Evolutionary conservation across 305 asterid species (phyloP), one percentile per base, ranked within the genome.

Genomic region (Solanum hybrid): DNA sequence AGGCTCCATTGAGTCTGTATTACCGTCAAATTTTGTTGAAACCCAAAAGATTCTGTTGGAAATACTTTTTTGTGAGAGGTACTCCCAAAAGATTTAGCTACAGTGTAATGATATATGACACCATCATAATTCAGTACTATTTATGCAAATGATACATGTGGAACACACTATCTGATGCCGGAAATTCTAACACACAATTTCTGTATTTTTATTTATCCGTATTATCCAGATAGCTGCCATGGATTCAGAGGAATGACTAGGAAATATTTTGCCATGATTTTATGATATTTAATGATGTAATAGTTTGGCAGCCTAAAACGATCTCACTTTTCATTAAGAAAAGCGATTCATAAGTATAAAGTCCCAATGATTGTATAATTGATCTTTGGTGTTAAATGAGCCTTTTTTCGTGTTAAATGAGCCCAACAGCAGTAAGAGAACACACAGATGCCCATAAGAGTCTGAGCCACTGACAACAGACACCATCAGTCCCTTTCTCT

Each of bases 21-120:
- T 92, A 78, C 97, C 99, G 91, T 96, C 98, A 92, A 97, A 97
- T 91, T 95, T 96, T 24, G 98, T 93, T 27, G 98, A 97, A 92
- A 94, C 98, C 99, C 99, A 96, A 92, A 97, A 95, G 89, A 97
- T 95, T 93, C 99, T 97, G 97, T 86, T 84, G 66, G 87, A 90
- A 87, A 89, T 27, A 90, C 42, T 78, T 51, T 34, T 36, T 66
- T 7, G 27, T 32, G 35, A 42, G 78, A 56, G 87, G 22, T 19
- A 56, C 75, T 82, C 72, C 37, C 22, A 56, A 89, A 75, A 76
- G 76, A 89, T 87, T 77, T 75, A 78, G 72, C 79, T 5, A 82
- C 40, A 82, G 27, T 9, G 29, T 27, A 51, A 51, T 51, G 42
- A 51, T 51, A 19, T 19, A 51, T 56, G 22, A 84, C 73, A 84